Evolutionary conservation across 371 early-diverging fungal genomes (phyloP).

Genomic region (Lichtheimia ornata): DNA sequence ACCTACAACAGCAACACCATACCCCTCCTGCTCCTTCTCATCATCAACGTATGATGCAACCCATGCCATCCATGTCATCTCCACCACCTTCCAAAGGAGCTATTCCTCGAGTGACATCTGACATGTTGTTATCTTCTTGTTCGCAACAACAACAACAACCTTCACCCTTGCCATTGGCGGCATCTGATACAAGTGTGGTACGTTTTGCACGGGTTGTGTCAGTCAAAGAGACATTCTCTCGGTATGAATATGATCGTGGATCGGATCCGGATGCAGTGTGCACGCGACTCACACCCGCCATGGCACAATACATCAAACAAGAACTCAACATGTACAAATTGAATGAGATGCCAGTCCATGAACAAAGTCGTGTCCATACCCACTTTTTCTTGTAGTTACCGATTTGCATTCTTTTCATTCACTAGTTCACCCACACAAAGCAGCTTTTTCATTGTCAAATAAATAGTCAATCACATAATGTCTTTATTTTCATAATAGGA

Average conservation of each 20-base stretch:
- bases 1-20: neutral
- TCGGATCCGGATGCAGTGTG: constrained; percentile 62
- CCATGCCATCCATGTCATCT: no score
- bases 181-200: constrained; percentile 12
- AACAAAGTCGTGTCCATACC: constrained; percentile 63
- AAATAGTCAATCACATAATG: no score
- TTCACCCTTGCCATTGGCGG: neutral
- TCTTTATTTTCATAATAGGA: no score
- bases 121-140: neutral
- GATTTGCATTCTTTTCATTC: no score
- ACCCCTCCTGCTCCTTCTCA: neutral
- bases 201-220: constrained; percentile 27
- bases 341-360: constrained; percentile 74
- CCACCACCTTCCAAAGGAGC: no score
- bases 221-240: constrained; percentile 64
- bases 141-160: constrained; percentile 5
- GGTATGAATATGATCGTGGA: constrained; percentile 68
- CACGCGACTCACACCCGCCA: constrained; percentile 54
- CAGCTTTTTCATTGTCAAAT: no score
- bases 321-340: constrained; percentile 75
- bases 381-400: constrained; percentile 62
- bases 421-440: no score
- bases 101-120: no score
- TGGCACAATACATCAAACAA: constrained; percentile 67
- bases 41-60: neutral